Base-by-base conservation (phyloP, 2,329 filamentous ascomycete genomes). In the Diaporthe capsici region DNA sequence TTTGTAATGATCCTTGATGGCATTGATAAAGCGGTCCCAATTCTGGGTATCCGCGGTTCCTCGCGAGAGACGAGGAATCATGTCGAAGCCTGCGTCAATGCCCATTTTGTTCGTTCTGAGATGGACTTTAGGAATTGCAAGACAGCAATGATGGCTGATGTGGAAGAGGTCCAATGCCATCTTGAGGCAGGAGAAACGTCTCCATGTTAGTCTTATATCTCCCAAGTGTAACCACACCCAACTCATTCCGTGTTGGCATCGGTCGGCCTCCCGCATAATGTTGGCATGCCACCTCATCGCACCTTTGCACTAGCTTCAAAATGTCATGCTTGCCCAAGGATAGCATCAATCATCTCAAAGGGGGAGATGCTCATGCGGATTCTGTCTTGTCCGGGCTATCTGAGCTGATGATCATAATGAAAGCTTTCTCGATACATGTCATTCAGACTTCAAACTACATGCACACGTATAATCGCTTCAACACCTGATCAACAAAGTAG, bases 61-160 rank as follows among this genome's bases (percentile, higher is more conserved):
- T 73, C 37, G 15, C 7, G 71, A 73, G 20, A 73, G 71, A 10
- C 71, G 57, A 67, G 71, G 71, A 42, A 73, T 58, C 71, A 73
- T 73, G n/a, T 73, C 72, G 25, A 70, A 73, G 72, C 61, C 72
- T 47, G 60, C 60, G 3, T 73, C 61, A 9, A 47, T 44, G 9
- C 49, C 49, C 72, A 73, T 73, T 31, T 42, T 4, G 22, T 51
- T 12, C 7, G n/a, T 13, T 31, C 42, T 39, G 42, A 12, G 7
- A 53, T 1, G 12, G 8, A n/a, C n/a, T n/a, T n/a, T n/a, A n/a
- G n/a, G n/a, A 31, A 3, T 28, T 1, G 37, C 0, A 10, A 15
- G 22, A 20, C 15, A 39, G 4, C 15, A 12, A 12, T 13, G 5
- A 39, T 49, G 13, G 39, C 3, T 20, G 70, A 34, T 34, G 15